Evolutionary conservation across 2,329 filamentous ascomycete species (phyloP).

Genomic region (Pseudocercospora fijiensis): DNA sequence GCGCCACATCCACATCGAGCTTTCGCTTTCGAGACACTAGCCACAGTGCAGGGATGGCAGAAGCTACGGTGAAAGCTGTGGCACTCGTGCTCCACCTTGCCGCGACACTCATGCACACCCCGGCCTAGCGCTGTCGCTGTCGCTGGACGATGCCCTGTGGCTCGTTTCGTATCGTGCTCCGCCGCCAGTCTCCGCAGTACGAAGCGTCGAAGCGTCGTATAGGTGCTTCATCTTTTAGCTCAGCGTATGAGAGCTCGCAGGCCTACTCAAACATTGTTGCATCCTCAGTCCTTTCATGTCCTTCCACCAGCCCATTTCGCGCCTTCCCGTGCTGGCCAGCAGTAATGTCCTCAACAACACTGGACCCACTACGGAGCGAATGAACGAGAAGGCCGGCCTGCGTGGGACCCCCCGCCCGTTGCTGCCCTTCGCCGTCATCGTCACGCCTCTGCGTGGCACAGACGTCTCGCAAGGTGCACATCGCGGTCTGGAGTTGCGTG

Average conservation of each 20-base stretch:
- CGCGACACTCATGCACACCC: conserved; percentile 10
- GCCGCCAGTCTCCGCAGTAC: no score
- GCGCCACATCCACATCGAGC: no score
- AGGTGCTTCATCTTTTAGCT: conserved; percentile 1
- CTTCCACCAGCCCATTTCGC: not conserved
- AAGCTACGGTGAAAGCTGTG: conserved; percentile 5
- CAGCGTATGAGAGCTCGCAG: not conserved
- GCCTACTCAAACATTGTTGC: not conserved
- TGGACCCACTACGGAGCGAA: conserved; percentile 3
- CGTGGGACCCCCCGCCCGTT: conserved; percentile 3
- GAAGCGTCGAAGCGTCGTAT: conserved; percentile 4
- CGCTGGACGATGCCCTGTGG: conserved; percentile 15
- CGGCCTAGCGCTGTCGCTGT: conserved; percentile 1
- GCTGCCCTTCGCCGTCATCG: not conserved
- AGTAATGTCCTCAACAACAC: not conserved
- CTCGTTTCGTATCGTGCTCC: conserved; percentile 26
- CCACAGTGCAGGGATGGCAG: not conserved
- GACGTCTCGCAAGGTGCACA: conserved; percentile 2
- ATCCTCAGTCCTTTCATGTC: not conserved
- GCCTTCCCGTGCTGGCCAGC: not conserved
- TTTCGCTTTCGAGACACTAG: not conserved
- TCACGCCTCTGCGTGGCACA: not conserved
- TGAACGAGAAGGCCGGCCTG: conserved; percentile 4
- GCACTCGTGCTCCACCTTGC: not conserved
- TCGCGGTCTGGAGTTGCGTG: conserved; percentile 1